Base-by-base conservation (phyloP, 805 yeast species). In the Nakazawaea populi region DNA sequence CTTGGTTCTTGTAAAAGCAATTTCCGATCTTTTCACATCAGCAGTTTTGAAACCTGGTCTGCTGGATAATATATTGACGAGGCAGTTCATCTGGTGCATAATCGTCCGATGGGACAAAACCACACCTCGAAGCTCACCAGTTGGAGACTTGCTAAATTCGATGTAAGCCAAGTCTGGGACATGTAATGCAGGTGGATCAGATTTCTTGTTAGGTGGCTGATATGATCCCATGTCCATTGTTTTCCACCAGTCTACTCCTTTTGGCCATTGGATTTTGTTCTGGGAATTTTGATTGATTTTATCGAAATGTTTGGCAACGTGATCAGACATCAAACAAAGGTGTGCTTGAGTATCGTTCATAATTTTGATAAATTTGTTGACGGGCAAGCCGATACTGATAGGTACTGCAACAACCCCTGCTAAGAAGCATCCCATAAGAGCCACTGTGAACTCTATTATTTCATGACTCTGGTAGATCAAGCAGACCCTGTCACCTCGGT, bases 341-440 rank as follows among this genome's bases (percentile, higher is more conserved):
- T 85, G 89, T 1, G 95, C 77, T 52, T 84, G 87, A 0, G 97
- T 87, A 34, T 78, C 73, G 42, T 76, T 77, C 66, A 91, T 79
- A 35, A 91, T 85, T 54, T 81, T 83, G 11, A 80, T 74, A 54
- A 90, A 81, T 55, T 90, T 96, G 41, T 72, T 72, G 30, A 83
- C 68, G 34, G 85, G 84, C 30, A 82, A 76, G 49, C 83, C 87
- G 52, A 89, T 83, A 49, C 87, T 87, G 41, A 94, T 82, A 0
- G 99, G 99, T 5, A 94, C 92, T 0, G 98, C 98, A 2, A 94
- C 91, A 44, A 89, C 86, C 2, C 96, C 96, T 1, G 97, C 96
- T 51, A 92, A 71, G 57, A 92, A 88, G 62, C 97, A 91, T 6
- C 97, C 99, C 64, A 89, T 78, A 24, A 94, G 65, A 0, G 98